phyloP scores from a whole-genome alignment of 371 early-diverging fungal genomes.

The Mucor plumbeus region DNA sequence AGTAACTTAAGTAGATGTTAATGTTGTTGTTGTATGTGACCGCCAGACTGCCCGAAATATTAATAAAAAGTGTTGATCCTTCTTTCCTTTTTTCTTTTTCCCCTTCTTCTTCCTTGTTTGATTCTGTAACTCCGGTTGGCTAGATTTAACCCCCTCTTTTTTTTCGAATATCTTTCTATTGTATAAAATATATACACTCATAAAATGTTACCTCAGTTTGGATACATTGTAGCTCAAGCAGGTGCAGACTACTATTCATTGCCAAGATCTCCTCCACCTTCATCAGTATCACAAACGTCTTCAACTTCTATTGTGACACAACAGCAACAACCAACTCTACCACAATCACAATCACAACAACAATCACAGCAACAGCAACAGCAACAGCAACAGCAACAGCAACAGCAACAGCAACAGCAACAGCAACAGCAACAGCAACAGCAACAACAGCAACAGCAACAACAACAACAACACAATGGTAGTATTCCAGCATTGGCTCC shows the following conservation, averaged over 20 bases:
- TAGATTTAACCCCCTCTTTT: not conserved
- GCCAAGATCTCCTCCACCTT: slow-evolving; percentile 21
- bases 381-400: slow-evolving; percentile 9
- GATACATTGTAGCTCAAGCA: slow-evolving; percentile 52
- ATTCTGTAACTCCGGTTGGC: slow-evolving; percentile 10
- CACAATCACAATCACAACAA: not conserved
- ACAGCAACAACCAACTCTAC: not conserved
- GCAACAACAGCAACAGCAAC: not conserved
- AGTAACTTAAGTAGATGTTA: not conserved
- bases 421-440: slow-evolving; percentile 7
- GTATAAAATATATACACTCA: not conserved
- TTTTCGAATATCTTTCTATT: not conserved
- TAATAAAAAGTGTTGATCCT: slow-evolving; percentile 10
- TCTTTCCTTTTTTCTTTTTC: slow-evolving; percentile 17
- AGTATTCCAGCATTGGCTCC: slow-evolving; percentile 19
- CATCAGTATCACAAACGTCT: slow-evolving; percentile 1
- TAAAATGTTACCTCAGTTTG: slow-evolving; percentile 71
- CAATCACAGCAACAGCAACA: not conserved
- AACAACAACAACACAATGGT: slow-evolving; percentile 9
- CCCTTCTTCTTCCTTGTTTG: slow-evolving; percentile 15
- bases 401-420: not conserved
- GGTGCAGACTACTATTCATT: slow-evolving; percentile 40
- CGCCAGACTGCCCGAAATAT: not conserved
- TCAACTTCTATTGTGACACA: not conserved
- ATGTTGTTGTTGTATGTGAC: not conserved